Percentiles rank a stretch among this genome's conserved stretches.
phyloP scores from a whole-genome alignment of 306 rosid genomes.

The Parietaria judaica region DNA sequence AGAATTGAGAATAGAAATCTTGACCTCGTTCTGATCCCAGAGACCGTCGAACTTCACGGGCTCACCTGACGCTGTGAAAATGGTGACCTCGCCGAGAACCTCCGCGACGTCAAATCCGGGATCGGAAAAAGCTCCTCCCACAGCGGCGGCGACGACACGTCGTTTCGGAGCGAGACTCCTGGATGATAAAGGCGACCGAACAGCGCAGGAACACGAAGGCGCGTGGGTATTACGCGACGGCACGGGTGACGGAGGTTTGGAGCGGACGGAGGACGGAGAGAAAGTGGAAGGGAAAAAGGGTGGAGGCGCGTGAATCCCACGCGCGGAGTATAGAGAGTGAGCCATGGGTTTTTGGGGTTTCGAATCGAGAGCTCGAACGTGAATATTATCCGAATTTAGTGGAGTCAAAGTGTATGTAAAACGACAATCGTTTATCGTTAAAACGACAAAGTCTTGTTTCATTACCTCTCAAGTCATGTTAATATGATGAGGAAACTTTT shows the following conservation, averaged over 20 bases:
- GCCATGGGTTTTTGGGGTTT: conserved; percentile 35
- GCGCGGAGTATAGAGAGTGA: conserved; percentile 8
- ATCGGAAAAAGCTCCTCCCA: conserved; percentile 32
- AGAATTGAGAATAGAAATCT: background rate
- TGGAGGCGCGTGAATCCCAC: conserved; percentile 14
- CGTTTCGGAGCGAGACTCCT: conserved; percentile 10
- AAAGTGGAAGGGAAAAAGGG: conserved; percentile 18
- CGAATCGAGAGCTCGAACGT: background rate
- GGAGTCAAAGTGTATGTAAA: no score
- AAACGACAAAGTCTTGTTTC: no score
- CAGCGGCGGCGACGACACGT: conserved; percentile 24
- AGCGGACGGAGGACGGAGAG: conserved; percentile 16
- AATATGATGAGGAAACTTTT: no score
- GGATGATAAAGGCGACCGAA: conserved; percentile 15
- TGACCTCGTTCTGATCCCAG: conserved; percentile 63
- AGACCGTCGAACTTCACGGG: conserved; percentile 55
- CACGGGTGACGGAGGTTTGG: conserved; percentile 3
- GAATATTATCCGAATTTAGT: no score
- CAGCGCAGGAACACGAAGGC: background rate
- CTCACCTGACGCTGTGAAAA: conserved; percentile 66
- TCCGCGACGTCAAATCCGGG: conserved; percentile 30
- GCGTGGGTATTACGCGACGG: conserved; percentile 4
- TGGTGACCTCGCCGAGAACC: conserved; percentile 33
- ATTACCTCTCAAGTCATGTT: no score
- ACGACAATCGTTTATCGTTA: no score